Base-by-base conservation (phyloP, 768 basidiomycete species). In the Dictyophora rubrovolvata region DNA sequence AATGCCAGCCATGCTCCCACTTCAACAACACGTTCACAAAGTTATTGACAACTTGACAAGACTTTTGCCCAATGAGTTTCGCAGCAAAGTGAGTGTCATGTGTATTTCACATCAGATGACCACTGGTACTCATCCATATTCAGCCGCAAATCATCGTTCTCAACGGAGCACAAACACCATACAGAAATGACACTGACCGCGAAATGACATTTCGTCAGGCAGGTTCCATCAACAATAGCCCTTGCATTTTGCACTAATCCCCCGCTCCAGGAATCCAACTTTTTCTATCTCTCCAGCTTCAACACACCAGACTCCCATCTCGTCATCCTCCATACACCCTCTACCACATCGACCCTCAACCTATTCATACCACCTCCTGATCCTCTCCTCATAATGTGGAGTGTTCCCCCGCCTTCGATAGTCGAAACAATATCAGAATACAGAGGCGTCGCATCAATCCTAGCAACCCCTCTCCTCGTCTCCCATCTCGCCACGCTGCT, bases 221-320 rank as follows among this genome's bases (percentile, higher is more conserved):
- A 18, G 20, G 22, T 46, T 22, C 20, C 37, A 10, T 49, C 22
- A 12, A 0, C 34, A 35, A 2, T 53, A 17, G 57, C 46, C 56
- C 16, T 12, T 18, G 22, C 34, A 48, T n/a, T n/a, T n/a, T n/a
- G n/a, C 53, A 54, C 21, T 34, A 10, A 18, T 9, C 65, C 7
- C 7, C 7, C 7, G 28, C 28, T 28, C 7, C 28, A 79, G 73
- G 91, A 93, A 70, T 86, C 86, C 65, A 95, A 95, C 71, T 95
- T 95, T 69, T 85, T 80, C 72, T 95, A 92, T 68, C 76, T 95
- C 16, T 81, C 89, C 0, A 93, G 90, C 55, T 92, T 88, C 71
- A 74, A 76, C 51, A 77, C 91, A 4, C 88, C 92, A 0, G 77
- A 79, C 0, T 85, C 88, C 1, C 82, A 81, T 62, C 70, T 93